Evolutionary conservation across 2,329 filamentous ascomycete species (phyloP).

Genomic region (Aspergillus carbonarius): DNA sequence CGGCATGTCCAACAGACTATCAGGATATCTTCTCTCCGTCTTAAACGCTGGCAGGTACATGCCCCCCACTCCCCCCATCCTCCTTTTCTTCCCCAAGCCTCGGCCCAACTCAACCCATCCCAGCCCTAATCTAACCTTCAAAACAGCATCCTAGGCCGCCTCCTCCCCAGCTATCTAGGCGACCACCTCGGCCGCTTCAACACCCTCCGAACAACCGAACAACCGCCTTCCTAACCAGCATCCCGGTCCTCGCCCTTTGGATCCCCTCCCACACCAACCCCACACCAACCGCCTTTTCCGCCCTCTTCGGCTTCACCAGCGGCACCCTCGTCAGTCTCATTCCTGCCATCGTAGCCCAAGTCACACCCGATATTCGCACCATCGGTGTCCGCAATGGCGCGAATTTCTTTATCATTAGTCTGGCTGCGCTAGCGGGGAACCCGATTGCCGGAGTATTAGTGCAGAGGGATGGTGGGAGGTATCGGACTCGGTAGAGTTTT

Average conservation of each 20-base stretch:
- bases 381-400: slow-evolving; percentile 17
- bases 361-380: not conserved
- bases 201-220: too few species aligned
- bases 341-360: not conserved
- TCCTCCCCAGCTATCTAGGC: not conserved
- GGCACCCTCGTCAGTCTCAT: not conserved
- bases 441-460: slow-evolving; percentile 70
- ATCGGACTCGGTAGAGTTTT: too few species aligned
- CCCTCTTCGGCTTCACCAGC: too few species aligned
- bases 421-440: slow-evolving; percentile 63
- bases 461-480: too few species aligned
- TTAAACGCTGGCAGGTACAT: not conserved
- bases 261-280: too few species aligned
- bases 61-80: not conserved
- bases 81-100: not conserved
- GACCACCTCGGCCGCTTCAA: not conserved
- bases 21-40: not conserved
- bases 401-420: slow-evolving; percentile 48
- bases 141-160: not conserved
- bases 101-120: not conserved
- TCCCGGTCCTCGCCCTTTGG: too few species aligned
- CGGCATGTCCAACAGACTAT: not conserved
- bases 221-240: not conserved
- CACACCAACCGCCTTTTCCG: too few species aligned
- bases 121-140: too few species aligned